Conservation (phyloP, 2,329 filamentous ascomycete genomes). For the Phyllosticta citribraziliensis region DNA sequence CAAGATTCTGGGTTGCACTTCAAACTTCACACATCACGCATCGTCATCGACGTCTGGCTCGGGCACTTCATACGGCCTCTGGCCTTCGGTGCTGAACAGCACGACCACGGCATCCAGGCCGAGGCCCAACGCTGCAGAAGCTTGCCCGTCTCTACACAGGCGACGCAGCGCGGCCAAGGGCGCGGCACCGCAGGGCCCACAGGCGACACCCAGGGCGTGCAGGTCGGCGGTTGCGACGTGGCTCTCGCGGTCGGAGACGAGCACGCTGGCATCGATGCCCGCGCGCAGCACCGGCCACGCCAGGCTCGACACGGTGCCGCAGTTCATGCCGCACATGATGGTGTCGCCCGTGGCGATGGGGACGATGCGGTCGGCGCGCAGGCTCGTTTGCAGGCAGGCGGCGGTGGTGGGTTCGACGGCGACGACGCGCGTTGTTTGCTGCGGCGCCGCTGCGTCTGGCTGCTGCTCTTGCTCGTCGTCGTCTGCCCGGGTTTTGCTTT, state of each 20-base stretch:
- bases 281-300: slow-evolving; percentile 53
- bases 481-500: slow-evolving; percentile 24
- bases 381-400: slow-evolving; percentile 46
- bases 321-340: slow-evolving; percentile 68
- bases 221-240: slow-evolving; percentile 51
- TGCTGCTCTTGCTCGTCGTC: too few species aligned
- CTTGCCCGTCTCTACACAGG: slow-evolving; percentile 27
- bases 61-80: slow-evolving; percentile 39
- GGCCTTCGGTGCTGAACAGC: slow-evolving; percentile 57
- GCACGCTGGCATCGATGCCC: slow-evolving; percentile 51
- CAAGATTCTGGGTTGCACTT: not conserved
- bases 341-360: slow-evolving; percentile 49
- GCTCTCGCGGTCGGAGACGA: slow-evolving; percentile 52
- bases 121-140: slow-evolving; percentile 26
- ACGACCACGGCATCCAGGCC: slow-evolving; percentile 48
- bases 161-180: slow-evolving; percentile 47
- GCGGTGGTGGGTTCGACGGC: slow-evolving; percentile 62
- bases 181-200: slow-evolving; percentile 56
- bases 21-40: not conserved
- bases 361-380: slow-evolving; percentile 39
- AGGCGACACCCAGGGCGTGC: slow-evolving; percentile 34
- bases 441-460: too few species aligned
- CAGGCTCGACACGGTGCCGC: slow-evolving; percentile 55
- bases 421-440: slow-evolving; percentile 36
- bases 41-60: not conserved